These are phyloP conservation scores for Aspergillus fischeri DNA, from an alignment of 2,329 filamentous ascomycete genomes.

Conservation along the genomic window DNA sequence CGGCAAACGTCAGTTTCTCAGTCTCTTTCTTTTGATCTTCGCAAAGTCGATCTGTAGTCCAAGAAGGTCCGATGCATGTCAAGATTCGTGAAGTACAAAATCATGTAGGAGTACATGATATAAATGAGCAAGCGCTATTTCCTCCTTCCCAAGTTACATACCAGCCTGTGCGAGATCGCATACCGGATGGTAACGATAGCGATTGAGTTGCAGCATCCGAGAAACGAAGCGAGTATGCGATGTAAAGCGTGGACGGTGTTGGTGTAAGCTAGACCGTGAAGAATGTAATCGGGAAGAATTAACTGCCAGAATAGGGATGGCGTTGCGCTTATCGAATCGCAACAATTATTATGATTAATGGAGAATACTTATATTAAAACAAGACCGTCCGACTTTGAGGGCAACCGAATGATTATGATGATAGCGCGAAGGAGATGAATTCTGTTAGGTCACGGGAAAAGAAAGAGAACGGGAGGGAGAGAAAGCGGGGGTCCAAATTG, in stretches of 20 bases:
- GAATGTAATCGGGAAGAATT: constrained; percentile 8
- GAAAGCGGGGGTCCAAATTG: constrained; percentile 1
- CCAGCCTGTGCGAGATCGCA: constrained; percentile 44
- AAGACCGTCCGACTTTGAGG: neutral
- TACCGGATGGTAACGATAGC: constrained; percentile 27
- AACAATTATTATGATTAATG: neutral
- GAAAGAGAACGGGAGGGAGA: neutral
- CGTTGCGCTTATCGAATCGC: neutral
- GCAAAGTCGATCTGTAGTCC: neutral
- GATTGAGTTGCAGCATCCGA: constrained; percentile 25
- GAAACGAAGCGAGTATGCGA: constrained; percentile 4
- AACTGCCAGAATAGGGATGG: neutral
- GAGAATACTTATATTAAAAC: neutral
- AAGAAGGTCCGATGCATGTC: neutral
- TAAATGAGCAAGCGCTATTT: neutral
- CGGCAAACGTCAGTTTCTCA: neutral
- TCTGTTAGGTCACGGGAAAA: neutral
- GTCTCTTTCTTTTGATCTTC: neutral
- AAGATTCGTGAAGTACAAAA: neutral
- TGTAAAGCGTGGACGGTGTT: constrained; percentile 1
- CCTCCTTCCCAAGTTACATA: constrained; percentile 19
- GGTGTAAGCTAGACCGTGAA: constrained; percentile 2
- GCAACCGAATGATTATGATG: neutral
- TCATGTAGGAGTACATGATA: neutral
- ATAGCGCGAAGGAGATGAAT: neutral